Evolutionary conservation across 257 asterid genomes (phyloP), one percentile per base, ranked within the genome.

Genomic region (Gentiana straminea): DNA sequence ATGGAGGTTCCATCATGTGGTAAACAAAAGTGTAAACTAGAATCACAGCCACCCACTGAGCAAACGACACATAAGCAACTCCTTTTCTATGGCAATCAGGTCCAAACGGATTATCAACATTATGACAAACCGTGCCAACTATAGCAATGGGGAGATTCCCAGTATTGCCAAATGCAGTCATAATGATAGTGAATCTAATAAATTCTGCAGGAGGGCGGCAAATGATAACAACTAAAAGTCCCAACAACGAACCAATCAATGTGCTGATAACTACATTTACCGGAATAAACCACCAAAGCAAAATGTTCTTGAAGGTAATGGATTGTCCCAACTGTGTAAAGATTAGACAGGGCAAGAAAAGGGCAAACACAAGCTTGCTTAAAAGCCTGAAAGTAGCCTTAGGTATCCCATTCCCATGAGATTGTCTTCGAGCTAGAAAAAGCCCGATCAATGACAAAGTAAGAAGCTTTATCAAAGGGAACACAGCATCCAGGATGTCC

Each of bases 131-230:
- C 24, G 75, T 63, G 8, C 70, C 74, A 51, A 73, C 65, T 48
- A 77, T 64, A 1, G 75, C 77, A 43, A 77, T 61, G 2, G 72
- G 77, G 36, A 73, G 65, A 60, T 72, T 72, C 10, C 81, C 78
- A 33, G 78, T 71, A 48, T 76, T 75, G 15, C 81, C 81, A 62
- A 75, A 75, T 12, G 81, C 70, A 4, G 81, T 75, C 78, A 72
- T 75, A 46, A 71, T 64, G 36, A 75, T 68, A 5, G 78, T 68
- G 60, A 76, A 72, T 43, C 78, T 65, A 57, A 61, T 55, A 35
- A 54, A 73, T 49, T 76, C 71, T 10, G 72, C 65, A 59, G 77
- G 77, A 1, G 77, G 77, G 56, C 62, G 70, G 51, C 77, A 72
- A 51, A 67, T 57, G 57, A 59, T 8, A 34, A 73, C 76, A 15